These are phyloP conservation scores for Hypoxylon cercidicola DNA, from an alignment of 495 filamentous ascomycete species.

Conservation along the genomic window DNA sequence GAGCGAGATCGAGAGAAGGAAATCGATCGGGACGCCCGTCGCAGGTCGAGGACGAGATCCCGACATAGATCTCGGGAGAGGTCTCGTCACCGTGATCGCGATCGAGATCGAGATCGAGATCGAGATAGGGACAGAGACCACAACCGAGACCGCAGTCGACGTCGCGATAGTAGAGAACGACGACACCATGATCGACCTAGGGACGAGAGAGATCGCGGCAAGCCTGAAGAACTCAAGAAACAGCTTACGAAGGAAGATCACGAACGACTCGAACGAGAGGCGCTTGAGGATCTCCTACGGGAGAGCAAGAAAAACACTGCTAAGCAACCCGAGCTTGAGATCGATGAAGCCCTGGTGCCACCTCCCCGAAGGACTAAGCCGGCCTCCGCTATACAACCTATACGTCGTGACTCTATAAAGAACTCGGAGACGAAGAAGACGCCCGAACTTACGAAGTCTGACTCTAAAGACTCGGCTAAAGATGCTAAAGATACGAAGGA, in stretches of 20 bases:
- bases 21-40: slow-evolving; percentile 43
- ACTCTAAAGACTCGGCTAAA: slow-evolving; percentile 42
- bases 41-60: slow-evolving; percentile 43
- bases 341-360: slow-evolving; percentile 63
- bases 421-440: slow-evolving; percentile 51
- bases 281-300: slow-evolving; percentile 62
- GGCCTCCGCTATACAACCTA: slow-evolving; percentile 66
- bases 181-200: slow-evolving; percentile 48
- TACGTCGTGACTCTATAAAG: slow-evolving; percentile 58
- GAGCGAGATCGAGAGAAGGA: slow-evolving; percentile 51
- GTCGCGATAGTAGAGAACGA: slow-evolving; percentile 41
- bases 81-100: slow-evolving; percentile 44
- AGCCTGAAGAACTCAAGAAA: slow-evolving; percentile 55
- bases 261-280: slow-evolving; percentile 64
- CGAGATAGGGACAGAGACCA: slow-evolving; percentile 48
- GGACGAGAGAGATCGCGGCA: slow-evolving; percentile 41
- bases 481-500: slow-evolving; percentile 34
- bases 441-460: slow-evolving; percentile 40
- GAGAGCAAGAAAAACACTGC: slow-evolving; percentile 60
- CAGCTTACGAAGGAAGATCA: slow-evolving; percentile 64
- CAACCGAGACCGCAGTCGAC: slow-evolving; percentile 44
- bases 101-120: slow-evolving; percentile 40
- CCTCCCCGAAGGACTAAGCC: slow-evolving; percentile 62
- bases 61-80: slow-evolving; percentile 47
- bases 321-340: slow-evolving; percentile 62